Evolutionary conservation across 116 monocot species (phyloP), one percentile per base, ranked within the genome.

Genomic region (Phalaenopsis hybrid): DNA sequence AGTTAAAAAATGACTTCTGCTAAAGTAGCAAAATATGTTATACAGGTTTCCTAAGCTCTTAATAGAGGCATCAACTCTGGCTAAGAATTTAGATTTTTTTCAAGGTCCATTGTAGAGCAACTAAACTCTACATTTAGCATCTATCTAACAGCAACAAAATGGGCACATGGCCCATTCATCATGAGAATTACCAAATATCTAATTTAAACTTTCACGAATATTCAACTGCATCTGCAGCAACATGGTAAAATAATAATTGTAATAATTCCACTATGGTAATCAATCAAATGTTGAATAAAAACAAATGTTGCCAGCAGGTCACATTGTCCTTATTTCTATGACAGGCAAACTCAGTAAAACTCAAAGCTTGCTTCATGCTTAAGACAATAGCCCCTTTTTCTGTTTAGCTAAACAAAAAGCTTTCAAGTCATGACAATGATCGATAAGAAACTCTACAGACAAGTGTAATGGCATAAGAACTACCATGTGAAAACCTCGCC

Each of bases 401-500:
- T n/a, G 20, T 63, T 21, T 63, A 23, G 25, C 23, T 9, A 23
- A 23, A 63, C 7, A 21, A 63, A 23, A 63, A n/a, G 21, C 23
- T 63, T 63, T 63, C 63, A 63, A 63, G 5, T 63, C 63, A 63
- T 21, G 63, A 4, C 55, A 15, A 16, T 16, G 16, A 55, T 55
- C 55, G 0, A 55, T 55, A 55, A 55, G 55, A 55, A 23, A 63
- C n/a, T 63, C 7, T 21, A 63, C 63, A 63, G 63, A 63, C 23
- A 23, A 13, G 16, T 63, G 63, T 8, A 4, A 23, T 23, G 25
- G 63, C 2, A 63, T 23, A 37, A 82, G 15, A 8, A 85, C 94
- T 85, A 96, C 96, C 96, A 96, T 5, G 94, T 92, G 81, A 84
- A 94, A 28, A 92, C 82, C 57, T 96, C 90, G 41, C 94, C 96